These are phyloP conservation scores for Coniella lustricola DNA, from an alignment of 2,329 filamentous ascomycete genomes.

Conservation along the genomic window DNA sequence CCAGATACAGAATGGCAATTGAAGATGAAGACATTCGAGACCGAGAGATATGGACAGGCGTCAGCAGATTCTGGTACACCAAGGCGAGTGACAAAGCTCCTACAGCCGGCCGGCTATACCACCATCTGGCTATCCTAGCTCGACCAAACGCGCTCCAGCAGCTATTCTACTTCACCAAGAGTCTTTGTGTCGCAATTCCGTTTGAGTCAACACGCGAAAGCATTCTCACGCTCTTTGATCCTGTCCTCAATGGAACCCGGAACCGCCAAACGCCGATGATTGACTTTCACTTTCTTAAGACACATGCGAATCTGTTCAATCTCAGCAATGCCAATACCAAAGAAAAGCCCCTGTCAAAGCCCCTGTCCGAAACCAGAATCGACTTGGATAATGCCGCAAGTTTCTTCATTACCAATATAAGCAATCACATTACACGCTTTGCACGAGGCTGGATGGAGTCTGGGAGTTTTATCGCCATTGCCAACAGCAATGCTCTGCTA, in stretches of 20 bases:
- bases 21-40: conserved; percentile 73
- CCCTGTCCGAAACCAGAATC: conserved; percentile 24
- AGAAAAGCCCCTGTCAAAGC: conserved; percentile 5
- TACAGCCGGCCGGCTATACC: conserved; percentile 70
- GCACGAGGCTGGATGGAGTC: conserved; percentile 45
- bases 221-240: conserved; percentile 37
- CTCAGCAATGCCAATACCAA: conserved; percentile 9
- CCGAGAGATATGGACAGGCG: conserved; percentile 72
- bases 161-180: conserved; percentile 65
- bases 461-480: conserved; percentile 51
- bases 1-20: conserved; percentile 78
- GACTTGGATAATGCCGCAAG: not conserved
- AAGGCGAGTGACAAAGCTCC: conserved; percentile 73
- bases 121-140: conserved; percentile 77
- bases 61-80: conserved; percentile 78
- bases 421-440: conserved; percentile 47
- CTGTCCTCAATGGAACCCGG: conserved; percentile 33
- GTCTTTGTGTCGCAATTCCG: conserved; percentile 59
- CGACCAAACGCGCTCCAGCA: conserved; percentile 64
- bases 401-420: conserved; percentile 48
- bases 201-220: conserved; percentile 59
- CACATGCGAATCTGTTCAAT: conserved; percentile 56
- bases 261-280: conserved; percentile 30
- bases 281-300: conserved; percentile 55
- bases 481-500: conserved; percentile 48